Evolutionary conservation across 371 early-diverging fungal species (phyloP).

Genomic region (Coemansia sp.): DNA sequence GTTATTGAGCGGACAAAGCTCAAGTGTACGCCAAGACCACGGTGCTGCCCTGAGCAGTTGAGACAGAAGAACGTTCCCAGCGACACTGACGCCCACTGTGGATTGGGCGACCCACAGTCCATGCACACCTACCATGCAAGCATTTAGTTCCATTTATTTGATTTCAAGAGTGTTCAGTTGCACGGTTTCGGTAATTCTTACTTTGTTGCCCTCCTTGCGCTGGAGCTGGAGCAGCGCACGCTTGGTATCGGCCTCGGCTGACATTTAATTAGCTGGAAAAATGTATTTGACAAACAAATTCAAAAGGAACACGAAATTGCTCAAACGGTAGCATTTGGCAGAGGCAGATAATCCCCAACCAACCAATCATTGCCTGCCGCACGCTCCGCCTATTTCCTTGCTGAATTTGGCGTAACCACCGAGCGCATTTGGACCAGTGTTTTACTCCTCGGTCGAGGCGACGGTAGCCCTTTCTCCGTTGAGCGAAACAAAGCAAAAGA

Average conservation of each 20-base stretch:
- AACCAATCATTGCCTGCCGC: no score
- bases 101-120: constrained; percentile 78
- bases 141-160: not conserved
- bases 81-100: constrained; percentile 93
- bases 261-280: not conserved
- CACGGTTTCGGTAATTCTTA: constrained; percentile 15
- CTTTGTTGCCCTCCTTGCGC: constrained; percentile 67
- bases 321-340: not conserved
- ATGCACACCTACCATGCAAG: constrained; percentile 61
- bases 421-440: not conserved
- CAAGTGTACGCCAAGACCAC: constrained; percentile 92
- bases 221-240: constrained; percentile 69
- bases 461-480: constrained; percentile 9
- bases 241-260: constrained; percentile 24
- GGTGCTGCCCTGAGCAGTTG: constrained; percentile 91
- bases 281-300: constrained; percentile 23
- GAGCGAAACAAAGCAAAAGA: constrained; percentile 34
- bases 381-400: not conserved
- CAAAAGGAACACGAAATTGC: constrained; percentile 35
- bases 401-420: not conserved
- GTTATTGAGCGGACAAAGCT: constrained; percentile 95
- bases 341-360: no score
- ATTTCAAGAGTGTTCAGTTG: not conserved
- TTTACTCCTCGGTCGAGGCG: not conserved
- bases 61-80: constrained; percentile 97